Base-by-base conservation (phyloP, 176 grass and related monocot genomes). In the Musa troglodytarum region DNA sequence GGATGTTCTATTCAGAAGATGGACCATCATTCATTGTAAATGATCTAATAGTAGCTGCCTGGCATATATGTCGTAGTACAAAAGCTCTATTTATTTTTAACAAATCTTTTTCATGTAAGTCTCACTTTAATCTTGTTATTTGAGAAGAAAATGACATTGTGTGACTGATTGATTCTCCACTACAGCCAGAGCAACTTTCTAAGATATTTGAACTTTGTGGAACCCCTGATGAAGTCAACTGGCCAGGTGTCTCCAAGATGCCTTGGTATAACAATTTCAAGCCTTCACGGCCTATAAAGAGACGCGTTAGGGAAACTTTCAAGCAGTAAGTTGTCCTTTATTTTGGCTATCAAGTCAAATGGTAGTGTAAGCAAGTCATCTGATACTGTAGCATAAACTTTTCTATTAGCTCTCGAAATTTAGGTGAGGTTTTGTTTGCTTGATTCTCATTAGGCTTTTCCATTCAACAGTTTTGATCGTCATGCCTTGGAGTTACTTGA, bases 121-220 rank as follows among this genome's bases (percentile, higher is more conserved):
- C 69, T 73, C 74, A 28, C 13, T 2, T 73, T 29, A 76, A 51
- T 75, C 53, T 66, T 58, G 53, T 78, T 71, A 24, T 26, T 74
- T 20, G 28, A 34, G 5, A 68, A 69, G 73, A 73, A 49, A 43
- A 75, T 64, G 2, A 73, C 12, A 67, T 80, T 49, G 14, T 11
- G 13, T 65, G 2, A 76, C 11, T 59, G 12, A 71, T 26, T 72
- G 49, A 74, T 1, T 64, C 53, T 68, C 76, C 17, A 74, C 25
- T 85, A 55, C 81, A 93, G 90, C 85, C 88, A 5, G 90, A 97
- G 82, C 93, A 97, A 53, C 83, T 93, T 28, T 87, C 53, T 57
- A 97, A 88, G 80, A 93, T 90, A 83, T 97, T 88, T 83, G 93
- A 97, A 70, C 82, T 93, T 43, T 97, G 93, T 87, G 93, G 93